Conservation (phyloP, 169 alveolate genomes). For the Cryptosporidium viatorum region DNA sequence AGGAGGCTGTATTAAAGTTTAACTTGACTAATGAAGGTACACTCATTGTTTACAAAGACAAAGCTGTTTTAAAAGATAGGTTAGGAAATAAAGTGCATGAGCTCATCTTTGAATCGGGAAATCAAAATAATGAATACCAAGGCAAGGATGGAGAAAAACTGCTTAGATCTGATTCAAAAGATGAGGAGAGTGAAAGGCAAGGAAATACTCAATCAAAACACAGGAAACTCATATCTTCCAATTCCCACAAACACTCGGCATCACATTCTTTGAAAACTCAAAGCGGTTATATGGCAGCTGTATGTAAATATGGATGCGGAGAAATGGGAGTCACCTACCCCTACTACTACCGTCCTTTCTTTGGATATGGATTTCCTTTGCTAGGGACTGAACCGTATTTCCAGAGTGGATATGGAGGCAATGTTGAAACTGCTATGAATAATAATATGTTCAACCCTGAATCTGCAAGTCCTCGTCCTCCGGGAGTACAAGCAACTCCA, state of each 20-base stretch:
- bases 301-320: constrained; percentile 71
- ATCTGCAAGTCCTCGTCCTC: constrained; percentile 67
- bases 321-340: constrained; percentile 80
- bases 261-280: constrained; percentile 65
- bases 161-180: background rate
- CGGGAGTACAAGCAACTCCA: constrained; percentile 71
- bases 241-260: constrained; percentile 53
- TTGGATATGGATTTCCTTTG: constrained; percentile 79
- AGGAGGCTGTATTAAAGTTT: constrained; percentile 44
- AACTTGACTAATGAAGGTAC: constrained; percentile 9
- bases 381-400: constrained; percentile 80
- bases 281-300: constrained; percentile 75
- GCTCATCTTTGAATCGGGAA: background rate
- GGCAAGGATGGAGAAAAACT: constrained; percentile 5
- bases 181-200: background rate
- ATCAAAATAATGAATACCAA: background rate
- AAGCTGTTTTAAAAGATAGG: constrained; percentile 31
- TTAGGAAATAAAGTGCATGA: constrained; percentile 18
- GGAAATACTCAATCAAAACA: background rate
- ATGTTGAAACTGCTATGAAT: constrained; percentile 70
- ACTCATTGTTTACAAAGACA: constrained; percentile 20
- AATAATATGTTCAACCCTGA: constrained; percentile 73
- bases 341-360: constrained; percentile 80
- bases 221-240: constrained; percentile 39
- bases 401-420: constrained; percentile 80